A percentile compares a stretch with the other conserved stretches of the same genome.
These are phyloP conservation scores for Pyrrhoderma noxium DNA, from an alignment of 1,284 basidiomycete genomes.

Conservation along the genomic window DNA sequence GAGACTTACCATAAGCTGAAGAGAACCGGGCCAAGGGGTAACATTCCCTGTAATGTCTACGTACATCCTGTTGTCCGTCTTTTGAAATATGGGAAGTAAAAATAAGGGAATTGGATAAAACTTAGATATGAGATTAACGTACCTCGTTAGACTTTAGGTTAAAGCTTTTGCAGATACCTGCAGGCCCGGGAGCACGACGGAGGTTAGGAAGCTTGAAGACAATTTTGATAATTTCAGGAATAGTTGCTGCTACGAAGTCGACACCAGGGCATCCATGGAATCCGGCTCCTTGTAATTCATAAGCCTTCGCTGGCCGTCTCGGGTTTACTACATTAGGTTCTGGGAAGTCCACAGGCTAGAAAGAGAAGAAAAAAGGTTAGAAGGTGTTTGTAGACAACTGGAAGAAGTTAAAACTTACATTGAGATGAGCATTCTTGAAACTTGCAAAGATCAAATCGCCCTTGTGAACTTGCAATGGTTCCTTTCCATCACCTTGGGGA, in stretches of 20 bases:
- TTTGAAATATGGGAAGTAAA: neutral
- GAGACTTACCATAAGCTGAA: constrained; percentile 25
- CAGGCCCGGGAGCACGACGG: constrained; percentile 34
- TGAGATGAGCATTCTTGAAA: constrained; percentile 43
- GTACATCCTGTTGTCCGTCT: constrained; percentile 25
- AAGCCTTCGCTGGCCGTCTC: constrained; percentile 29
- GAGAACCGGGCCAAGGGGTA: constrained; percentile 26
- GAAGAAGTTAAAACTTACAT: constrained; percentile 29
- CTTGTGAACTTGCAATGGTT: constrained; percentile 32
- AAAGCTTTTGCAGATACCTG: constrained; percentile 35
- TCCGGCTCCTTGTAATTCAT: constrained; percentile 37
- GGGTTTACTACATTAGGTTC: constrained; percentile 37
- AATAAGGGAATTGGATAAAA: neutral
- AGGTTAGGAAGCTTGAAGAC: constrained; percentile 41
- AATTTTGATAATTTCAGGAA: constrained; percentile 37
- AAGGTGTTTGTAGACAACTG: neutral
- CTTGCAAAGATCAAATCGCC: constrained; percentile 40
- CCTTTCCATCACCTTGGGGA: constrained; percentile 31
- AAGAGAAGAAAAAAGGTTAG: neutral
- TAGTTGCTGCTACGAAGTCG: constrained; percentile 32
- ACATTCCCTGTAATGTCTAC: constrained; percentile 24
- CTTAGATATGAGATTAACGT: neutral
- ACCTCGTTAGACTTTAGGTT: constrained; percentile 14
- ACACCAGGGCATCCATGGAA: constrained; percentile 40
- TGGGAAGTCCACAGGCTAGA: constrained; percentile 36